phyloP scores from a whole-genome alignment of 768 basidiomycete genomes.

The Suillus alpinus region DNA sequence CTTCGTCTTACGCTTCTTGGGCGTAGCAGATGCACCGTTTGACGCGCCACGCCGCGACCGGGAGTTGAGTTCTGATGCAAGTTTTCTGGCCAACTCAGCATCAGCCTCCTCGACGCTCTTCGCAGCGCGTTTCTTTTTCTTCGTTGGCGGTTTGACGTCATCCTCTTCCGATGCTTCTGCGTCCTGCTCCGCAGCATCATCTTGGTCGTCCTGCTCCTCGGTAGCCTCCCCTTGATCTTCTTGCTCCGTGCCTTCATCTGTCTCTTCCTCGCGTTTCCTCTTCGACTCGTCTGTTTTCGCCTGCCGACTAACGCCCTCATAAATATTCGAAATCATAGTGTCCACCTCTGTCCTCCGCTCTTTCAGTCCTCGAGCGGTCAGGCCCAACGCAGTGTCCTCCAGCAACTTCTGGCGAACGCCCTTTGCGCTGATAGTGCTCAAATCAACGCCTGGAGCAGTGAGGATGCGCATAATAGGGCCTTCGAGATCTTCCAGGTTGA shows the following conservation, averaged over 20 bases:
- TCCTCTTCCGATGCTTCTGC: constrained; percentile 18
- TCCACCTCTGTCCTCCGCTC: constrained; percentile 70
- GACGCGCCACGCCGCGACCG: constrained; percentile 49
- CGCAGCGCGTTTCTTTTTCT: constrained; percentile 45
- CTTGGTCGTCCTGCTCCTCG: constrained; percentile 19
- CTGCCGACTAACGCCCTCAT: constrained; percentile 51
- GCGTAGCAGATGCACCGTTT: constrained; percentile 35
- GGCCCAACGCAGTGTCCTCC: constrained; percentile 41
- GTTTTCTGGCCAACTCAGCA: constrained; percentile 66
- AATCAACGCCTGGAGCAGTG: constrained; percentile 72
- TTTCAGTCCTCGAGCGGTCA: constrained; percentile 62
- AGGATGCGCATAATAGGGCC: constrained; percentile 67
- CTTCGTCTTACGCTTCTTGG: constrained; percentile 46
- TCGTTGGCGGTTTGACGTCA: constrained; percentile 10
- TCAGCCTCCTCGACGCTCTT: constrained; percentile 57
- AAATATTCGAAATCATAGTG: constrained; percentile 62
- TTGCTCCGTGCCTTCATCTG: constrained; percentile 20
- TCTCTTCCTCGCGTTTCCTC: constrained; percentile 28
- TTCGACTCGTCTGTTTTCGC: constrained; percentile 24
- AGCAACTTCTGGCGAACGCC: constrained; percentile 76
- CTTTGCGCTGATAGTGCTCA: constrained; percentile 82
- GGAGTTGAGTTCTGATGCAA: constrained; percentile 69
- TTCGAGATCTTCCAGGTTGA: constrained; percentile 55
- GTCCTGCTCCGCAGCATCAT: constrained; percentile 15
- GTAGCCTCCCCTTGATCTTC: constrained; percentile 16